Base-by-base conservation (phyloP, 2,329 filamentous ascomycete genomes). In the Diaporthe sp. region DNA sequence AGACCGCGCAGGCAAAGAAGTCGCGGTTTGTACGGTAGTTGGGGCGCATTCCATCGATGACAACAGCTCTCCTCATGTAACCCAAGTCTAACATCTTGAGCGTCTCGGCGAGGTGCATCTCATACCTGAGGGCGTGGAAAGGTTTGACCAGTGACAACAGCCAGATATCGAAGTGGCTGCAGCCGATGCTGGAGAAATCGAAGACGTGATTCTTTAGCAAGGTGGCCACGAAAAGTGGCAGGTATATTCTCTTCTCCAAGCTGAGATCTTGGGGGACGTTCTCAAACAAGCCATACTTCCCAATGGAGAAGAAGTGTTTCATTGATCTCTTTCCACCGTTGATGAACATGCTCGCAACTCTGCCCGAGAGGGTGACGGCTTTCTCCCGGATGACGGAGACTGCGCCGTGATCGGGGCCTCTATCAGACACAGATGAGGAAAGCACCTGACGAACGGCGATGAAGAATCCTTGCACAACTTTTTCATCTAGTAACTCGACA, bases 111-210 rank as follows among this genome's bases (percentile, higher is more conserved):
- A 92, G 84, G 31, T 84, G 83, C 75, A 86, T 86, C 79, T 91
- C 89, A 77, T 89, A 89, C 7, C 81, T 83, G 19, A 90, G 77
- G 31, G 84, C 85, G 55, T 82, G 79, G 4, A 79, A 82, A 6
- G 91, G 90, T 78, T 90, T 90, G 57, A 87, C 85, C 61, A 92
- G 82, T 10, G 87, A 85, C 28, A 88, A 79, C 57, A 89, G 78
- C 87, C 91, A 92, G n/a, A 91, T 81, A 55, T 89, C 87, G 6
- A 88, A 82, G 13, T 88, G 79, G 12, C 84, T 86, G n/a, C 85
- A 83, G 2, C 84, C 85, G 3, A 88, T 79, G 53, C 88, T 84
- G 80, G 85, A 83, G 76, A 90, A 88, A 71, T 89, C 86, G 49
- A 87, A 83, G 28, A 89, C 80, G 10, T 84, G 84, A 65, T 86